phyloP scores from a whole-genome alignment of 2,329 filamentous ascomycete genomes.

The Exutisphaerella laricina region DNA sequence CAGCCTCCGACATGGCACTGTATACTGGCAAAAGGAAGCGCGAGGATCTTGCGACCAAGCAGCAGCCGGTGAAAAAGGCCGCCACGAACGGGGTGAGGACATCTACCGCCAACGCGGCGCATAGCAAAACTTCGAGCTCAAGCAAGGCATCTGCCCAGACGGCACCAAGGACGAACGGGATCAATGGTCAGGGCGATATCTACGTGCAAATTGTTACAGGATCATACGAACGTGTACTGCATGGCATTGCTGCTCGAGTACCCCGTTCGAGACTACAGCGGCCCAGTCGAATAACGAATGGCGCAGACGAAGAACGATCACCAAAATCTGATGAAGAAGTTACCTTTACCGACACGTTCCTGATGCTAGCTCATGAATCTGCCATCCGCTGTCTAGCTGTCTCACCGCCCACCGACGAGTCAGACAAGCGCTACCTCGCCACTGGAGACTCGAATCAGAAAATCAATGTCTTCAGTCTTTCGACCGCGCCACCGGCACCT shows the following conservation, averaged over 20 bases:
- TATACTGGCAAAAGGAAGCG: conserved; percentile 21
- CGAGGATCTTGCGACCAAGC: conserved; percentile 8
- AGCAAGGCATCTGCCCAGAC: conserved; percentile 1
- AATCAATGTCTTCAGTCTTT: conserved; percentile 90
- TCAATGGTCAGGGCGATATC: conserved; percentile 29
- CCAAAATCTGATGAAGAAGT: conserved; percentile 34
- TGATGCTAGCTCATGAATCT: conserved; percentile 89
- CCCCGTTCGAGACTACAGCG: conserved; percentile 28
- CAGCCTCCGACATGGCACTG: not conserved
- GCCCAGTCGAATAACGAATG: not conserved
- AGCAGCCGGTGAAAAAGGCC: conserved; percentile 16
- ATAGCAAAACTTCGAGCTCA: not conserved
- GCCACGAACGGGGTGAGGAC: conserved; percentile 4
- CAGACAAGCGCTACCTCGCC: conserved; percentile 78
- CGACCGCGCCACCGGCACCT: conserved; percentile 51
- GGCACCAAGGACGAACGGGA: not conserved
- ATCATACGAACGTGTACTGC: conserved; percentile 88
- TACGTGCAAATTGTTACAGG: conserved; percentile 87
- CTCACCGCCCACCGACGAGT: conserved; percentile 55
- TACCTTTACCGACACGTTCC: conserved; percentile 83
- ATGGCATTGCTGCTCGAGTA: conserved; percentile 79
- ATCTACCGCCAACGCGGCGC: too few relatives aligned
- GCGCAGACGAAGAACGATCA: conserved; percentile 2
- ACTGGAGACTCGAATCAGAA: conserved; percentile 90
- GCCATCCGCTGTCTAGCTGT: conserved; percentile 84